phyloP scores from a whole-genome alignment of 75 land plant species.

The Larix kaempferi region DNA sequence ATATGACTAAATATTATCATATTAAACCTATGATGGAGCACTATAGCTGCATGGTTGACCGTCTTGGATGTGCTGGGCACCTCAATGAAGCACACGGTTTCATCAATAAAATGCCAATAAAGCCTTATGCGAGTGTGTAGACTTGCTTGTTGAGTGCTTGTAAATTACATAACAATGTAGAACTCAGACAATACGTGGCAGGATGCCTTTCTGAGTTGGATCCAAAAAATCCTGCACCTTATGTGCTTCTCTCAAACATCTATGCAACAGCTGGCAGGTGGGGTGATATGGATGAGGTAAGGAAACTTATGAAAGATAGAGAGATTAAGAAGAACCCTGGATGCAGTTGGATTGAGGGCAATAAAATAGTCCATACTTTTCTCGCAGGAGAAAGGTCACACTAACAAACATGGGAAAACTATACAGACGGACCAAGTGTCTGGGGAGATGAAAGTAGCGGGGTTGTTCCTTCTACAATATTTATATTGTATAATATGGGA shows the following conservation, averaged over 20 bases:
- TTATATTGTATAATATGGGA: background rate
- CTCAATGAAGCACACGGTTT: background rate
- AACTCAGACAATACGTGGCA: slow-evolving; percentile 2
- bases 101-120: slow-evolving; percentile 6
- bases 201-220: slow-evolving; percentile 1
- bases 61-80: slow-evolving; percentile 12
- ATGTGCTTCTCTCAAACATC: slow-evolving; percentile 10
- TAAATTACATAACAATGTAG: slow-evolving; percentile 1
- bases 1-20: slow-evolving; percentile 14
- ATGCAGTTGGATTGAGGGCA: slow-evolving; percentile 10
- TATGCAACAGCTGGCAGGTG: slow-evolving; percentile 6
- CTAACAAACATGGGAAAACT: background rate
- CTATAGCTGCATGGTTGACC: slow-evolving; percentile 14
- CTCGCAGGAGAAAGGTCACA: slow-evolving; percentile 1
- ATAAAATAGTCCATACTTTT: slow-evolving; percentile 6
- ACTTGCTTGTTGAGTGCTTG: slow-evolving; percentile 11
- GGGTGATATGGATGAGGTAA: background rate
- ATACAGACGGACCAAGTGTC: background rate
- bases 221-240: background rate
- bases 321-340: slow-evolving; percentile 5
- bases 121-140: slow-evolving; percentile 8
- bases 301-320: slow-evolving; percentile 7
- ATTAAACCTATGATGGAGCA: slow-evolving; percentile 20
- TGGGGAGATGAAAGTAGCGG: background rate
- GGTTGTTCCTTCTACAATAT: background rate